Evolutionary conservation across 129 eudicot genomes (phyloP).

Genomic region (Dittrichia graveolens): DNA sequence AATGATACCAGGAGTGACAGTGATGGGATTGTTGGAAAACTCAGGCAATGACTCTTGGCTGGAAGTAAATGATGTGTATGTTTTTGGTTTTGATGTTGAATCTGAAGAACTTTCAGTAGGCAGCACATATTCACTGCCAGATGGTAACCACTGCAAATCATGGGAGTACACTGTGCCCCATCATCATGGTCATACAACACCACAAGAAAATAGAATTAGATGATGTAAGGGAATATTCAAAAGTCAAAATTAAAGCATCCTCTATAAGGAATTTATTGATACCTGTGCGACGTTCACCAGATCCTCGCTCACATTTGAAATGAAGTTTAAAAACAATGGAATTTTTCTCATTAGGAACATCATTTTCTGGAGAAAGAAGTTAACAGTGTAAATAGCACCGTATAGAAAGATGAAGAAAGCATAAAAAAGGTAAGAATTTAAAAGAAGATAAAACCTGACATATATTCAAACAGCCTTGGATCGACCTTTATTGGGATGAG

Average conservation of each 20-base stretch:
- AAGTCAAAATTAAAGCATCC: neutral
- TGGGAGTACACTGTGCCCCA: slow-evolving; percentile 57
- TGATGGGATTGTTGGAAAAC: slow-evolving; percentile 59
- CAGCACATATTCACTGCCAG: slow-evolving; percentile 67
- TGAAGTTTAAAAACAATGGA: slow-evolving; percentile 86
- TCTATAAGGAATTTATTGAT: slow-evolving; percentile 9
- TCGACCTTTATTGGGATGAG: slow-evolving; percentile 82
- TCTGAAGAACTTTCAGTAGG: slow-evolving; percentile 49
- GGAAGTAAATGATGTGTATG: slow-evolving; percentile 71
- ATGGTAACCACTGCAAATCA: slow-evolving; percentile 81
- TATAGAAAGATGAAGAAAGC: neutral
- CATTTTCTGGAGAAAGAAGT: slow-evolving; percentile 51
- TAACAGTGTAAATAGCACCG: slow-evolving; percentile 11
- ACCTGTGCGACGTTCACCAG: slow-evolving; percentile 65
- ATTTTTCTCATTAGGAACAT: slow-evolving; percentile 79
- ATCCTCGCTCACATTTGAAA: slow-evolving; percentile 53
- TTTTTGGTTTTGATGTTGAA: slow-evolving; percentile 52
- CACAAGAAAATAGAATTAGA: slow-evolving; percentile 1
- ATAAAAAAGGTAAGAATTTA: slow-evolving; percentile 8
- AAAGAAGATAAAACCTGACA: slow-evolving; percentile 61
- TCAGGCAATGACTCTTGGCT: slow-evolving; percentile 76
- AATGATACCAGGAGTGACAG: slow-evolving; percentile 57
- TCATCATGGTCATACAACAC: slow-evolving; percentile 10
- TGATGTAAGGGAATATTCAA: neutral
- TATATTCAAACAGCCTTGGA: slow-evolving; percentile 85